These are phyloP conservation scores for Boletus bicolor DNA, from an alignment of 768 basidiomycete genomes.

Conservation along the genomic window DNA sequence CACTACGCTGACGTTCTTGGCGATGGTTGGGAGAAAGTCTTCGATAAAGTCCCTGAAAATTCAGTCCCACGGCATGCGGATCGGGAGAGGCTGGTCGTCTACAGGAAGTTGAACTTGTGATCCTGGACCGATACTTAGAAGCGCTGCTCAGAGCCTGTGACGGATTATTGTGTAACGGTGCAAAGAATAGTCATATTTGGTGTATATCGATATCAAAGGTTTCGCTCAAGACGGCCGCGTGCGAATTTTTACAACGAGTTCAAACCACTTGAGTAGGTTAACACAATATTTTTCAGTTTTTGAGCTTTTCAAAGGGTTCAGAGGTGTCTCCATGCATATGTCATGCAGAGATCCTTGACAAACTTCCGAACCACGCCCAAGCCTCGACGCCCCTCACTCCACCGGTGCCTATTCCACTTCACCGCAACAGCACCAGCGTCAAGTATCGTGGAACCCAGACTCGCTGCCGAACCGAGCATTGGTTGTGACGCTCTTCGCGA, in stretches of 20 bases:
- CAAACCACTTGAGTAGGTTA: neutral
- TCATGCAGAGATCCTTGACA: conserved; percentile 25
- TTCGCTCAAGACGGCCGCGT: neutral
- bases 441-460: conserved; percentile 1
- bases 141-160: neutral
- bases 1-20: conserved; percentile 53
- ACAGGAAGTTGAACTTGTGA: conserved; percentile 3
- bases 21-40: conserved; percentile 49
- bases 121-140: neutral
- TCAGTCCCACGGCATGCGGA: conserved; percentile 43
- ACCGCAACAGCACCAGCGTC: conserved; percentile 9
- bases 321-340: conserved; percentile 12
- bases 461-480: conserved; percentile 1
- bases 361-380: conserved; percentile 15
- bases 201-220: neutral
- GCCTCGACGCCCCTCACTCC: conserved; percentile 5
- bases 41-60: conserved; percentile 48
- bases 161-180: too few relatives aligned
- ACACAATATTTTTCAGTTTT: neutral
- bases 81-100: conserved; percentile 50
- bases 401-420: conserved; percentile 5
- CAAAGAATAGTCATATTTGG: neutral
- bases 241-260: conserved; percentile 10
- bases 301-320: too few relatives aligned
- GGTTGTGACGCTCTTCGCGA: conserved; percentile 13